phyloP scores from a whole-genome alignment of 768 basidiomycete genomes.

The Calocybe gangraenosa region DNA sequence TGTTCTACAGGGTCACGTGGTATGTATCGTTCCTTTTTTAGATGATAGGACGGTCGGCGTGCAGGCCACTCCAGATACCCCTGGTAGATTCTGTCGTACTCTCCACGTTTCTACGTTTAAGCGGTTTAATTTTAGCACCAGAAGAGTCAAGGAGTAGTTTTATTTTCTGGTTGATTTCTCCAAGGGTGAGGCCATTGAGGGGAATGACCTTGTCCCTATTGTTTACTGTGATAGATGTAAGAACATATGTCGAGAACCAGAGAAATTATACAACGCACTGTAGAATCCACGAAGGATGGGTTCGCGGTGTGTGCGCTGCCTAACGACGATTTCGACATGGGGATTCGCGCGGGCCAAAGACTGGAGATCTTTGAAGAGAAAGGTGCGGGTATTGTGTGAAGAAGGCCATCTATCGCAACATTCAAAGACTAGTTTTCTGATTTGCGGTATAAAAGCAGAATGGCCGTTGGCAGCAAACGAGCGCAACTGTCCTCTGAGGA shows the following conservation, averaged over 20 bases:
- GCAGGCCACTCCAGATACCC: slow-evolving; percentile 89
- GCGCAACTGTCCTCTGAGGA: slow-evolving; percentile 43
- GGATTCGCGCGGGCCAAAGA: slow-evolving; percentile 68
- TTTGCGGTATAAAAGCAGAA: slow-evolving; percentile 64
- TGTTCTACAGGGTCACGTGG: slow-evolving; percentile 28
- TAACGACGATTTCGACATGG: slow-evolving; percentile 82
- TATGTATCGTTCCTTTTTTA: slow-evolving; percentile 24
- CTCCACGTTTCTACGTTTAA: slow-evolving; percentile 75
- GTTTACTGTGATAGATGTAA: slow-evolving; percentile 53
- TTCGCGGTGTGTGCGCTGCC: slow-evolving; percentile 67
- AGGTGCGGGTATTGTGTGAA: slow-evolving; percentile 67
- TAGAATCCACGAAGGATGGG: slow-evolving; percentile 85
- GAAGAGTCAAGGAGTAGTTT: slow-evolving; percentile 83
- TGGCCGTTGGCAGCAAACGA: slow-evolving; percentile 75
- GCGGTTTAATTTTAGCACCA: slow-evolving; percentile 76
- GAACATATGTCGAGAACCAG: slow-evolving; percentile 12
- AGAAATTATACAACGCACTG: slow-evolving; percentile 39
- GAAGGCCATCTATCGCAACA: slow-evolving; percentile 83
- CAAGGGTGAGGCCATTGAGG: slow-evolving; percentile 70
- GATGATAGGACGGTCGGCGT: slow-evolving; percentile 62
- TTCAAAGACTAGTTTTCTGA: slow-evolving; percentile 87
- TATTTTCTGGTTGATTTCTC: slow-evolving; percentile 72
- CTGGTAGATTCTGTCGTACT: slow-evolving; percentile 77
- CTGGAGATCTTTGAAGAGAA: slow-evolving; percentile 59
- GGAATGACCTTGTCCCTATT: slow-evolving; percentile 85